These are phyloP conservation scores for Phytopythium helicoides DNA, from an alignment of 352 stramenopile genomes.

Conservation along the genomic window DNA sequence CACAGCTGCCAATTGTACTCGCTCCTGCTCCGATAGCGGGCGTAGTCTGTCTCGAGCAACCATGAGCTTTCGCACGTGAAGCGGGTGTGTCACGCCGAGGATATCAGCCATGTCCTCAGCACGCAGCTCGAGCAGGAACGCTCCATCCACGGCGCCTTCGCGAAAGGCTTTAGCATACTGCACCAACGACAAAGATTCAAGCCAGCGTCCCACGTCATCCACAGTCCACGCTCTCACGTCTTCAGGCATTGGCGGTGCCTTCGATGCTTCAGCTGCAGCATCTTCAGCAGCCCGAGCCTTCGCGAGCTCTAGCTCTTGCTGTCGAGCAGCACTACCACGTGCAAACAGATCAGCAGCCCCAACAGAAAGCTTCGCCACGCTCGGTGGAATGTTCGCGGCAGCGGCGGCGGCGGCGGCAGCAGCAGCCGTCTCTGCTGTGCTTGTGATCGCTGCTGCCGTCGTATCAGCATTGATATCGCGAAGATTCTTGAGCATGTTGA, in stretches of 20 bases:
- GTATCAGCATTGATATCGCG: conserved; percentile 94
- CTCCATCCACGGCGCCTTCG: conserved; percentile 90
- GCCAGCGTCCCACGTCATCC: conserved; percentile 90
- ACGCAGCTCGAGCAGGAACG: conserved; percentile 90
- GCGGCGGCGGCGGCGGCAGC: conserved; percentile 81
- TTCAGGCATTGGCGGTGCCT: conserved; percentile 60
- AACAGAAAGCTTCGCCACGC: conserved; percentile 57
- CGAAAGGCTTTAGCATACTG: conserved; percentile 91
- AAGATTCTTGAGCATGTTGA: conserved; percentile 95
- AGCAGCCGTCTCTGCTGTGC: conserved; percentile 86
- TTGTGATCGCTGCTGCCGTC: conserved; percentile 82
- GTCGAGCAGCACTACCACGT: conserved; percentile 22
- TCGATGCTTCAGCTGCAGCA: conserved; percentile 45
- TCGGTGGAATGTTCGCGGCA: conserved; percentile 85
- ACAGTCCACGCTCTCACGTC: conserved; percentile 84
- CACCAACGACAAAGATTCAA: conserved; percentile 86
- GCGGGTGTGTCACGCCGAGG: conserved; percentile 88
- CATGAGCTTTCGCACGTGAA: conserved; percentile 91
- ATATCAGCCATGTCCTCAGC: conserved; percentile 91
- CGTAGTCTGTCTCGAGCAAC: conserved; percentile 85
- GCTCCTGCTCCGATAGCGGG: conserved; percentile 76
- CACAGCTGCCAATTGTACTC: conserved; percentile 62
- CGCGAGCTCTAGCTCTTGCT: conserved; percentile 67
- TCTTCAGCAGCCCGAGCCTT: conserved; percentile 53
- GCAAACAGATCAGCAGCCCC: conserved; percentile 35